These are phyloP conservation scores for Macrophomina tecta DNA, from an alignment of 2,329 filamentous ascomycete genomes.

Conservation along the genomic window DNA sequence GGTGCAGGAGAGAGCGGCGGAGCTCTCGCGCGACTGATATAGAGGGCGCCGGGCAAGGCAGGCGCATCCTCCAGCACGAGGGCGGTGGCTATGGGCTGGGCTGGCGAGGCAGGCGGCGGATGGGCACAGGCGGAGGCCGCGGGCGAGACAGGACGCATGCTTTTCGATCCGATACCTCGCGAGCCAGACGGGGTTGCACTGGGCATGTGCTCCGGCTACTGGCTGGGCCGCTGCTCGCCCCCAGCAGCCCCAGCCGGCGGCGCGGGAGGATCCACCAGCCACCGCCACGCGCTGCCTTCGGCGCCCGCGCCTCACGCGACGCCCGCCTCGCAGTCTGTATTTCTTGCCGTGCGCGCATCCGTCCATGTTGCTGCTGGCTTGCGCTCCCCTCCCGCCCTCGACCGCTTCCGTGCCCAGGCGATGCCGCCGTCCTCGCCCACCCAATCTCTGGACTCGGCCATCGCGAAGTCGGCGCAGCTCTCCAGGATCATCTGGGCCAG, in stretches of 20 bases:
- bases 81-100: not conserved
- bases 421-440: not conserved
- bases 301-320: constrained; percentile 4
- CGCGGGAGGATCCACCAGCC: constrained; percentile 10
- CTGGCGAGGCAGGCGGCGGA: not conserved
- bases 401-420: not conserved
- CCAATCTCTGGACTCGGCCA: constrained; percentile 14
- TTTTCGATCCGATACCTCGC: too few species aligned
- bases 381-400: not conserved
- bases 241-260: not conserved
- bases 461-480: constrained; percentile 21
- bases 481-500: constrained; percentile 24
- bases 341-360: not conserved
- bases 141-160: not conserved
- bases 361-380: not conserved
- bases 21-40: not conserved
- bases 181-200: not conserved
- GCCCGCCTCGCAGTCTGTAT: not conserved
- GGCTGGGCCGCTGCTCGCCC: constrained; percentile 2
- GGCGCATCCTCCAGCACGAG: not conserved
- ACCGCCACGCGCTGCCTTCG: not conserved
- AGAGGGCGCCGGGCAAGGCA: not conserved
- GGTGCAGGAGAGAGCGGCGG: not conserved
- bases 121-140: not conserved
- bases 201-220: not conserved